A percentile compares a stretch with the other conserved stretches of the same genome.
These are phyloP conservation scores for Candida mattraensis DNA, from an alignment of 805 yeast species.

Conservation along the genomic window DNA sequence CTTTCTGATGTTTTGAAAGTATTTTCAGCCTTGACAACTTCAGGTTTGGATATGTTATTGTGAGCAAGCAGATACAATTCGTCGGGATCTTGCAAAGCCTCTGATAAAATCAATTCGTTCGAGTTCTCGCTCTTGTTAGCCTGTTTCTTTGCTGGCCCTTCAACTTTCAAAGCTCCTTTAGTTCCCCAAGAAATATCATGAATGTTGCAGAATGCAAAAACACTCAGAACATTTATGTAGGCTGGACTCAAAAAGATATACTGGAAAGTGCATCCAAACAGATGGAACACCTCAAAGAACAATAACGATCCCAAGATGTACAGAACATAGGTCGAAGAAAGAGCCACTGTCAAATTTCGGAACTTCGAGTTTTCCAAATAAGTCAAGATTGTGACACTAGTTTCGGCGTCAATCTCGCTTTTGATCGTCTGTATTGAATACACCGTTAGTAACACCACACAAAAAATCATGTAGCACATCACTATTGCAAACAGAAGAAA, in stretches of 20 bases:
- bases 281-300: constrained; percentile 87
- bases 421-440: constrained; percentile 57
- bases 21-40: constrained; percentile 44
- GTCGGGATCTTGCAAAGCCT: constrained; percentile 33
- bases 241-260: constrained; percentile 82
- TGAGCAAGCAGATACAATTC: constrained; percentile 28
- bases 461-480: constrained; percentile 77
- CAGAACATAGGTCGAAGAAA: constrained; percentile 77
- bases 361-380: constrained; percentile 67
- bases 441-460: constrained; percentile 70
- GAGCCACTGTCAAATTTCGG: constrained; percentile 79
- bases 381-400: constrained; percentile 39
- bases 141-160: constrained; percentile 66
- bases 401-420: constrained; percentile 32
- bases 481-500: constrained; percentile 75
- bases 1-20: constrained; percentile 38
- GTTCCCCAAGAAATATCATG: constrained; percentile 98
- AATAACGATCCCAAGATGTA: constrained; percentile 75
- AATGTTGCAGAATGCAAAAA: constrained; percentile 91
- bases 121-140: constrained; percentile 19
- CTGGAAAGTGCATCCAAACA: constrained; percentile 81
- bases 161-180: constrained; percentile 69
- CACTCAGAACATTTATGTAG: constrained; percentile 84
- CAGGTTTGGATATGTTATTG: constrained; percentile 35
- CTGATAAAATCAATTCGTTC: constrained; percentile 28